Conservation (phyloP, 108 stramenopile genomes). For the Nitzschia sp. region DNA sequence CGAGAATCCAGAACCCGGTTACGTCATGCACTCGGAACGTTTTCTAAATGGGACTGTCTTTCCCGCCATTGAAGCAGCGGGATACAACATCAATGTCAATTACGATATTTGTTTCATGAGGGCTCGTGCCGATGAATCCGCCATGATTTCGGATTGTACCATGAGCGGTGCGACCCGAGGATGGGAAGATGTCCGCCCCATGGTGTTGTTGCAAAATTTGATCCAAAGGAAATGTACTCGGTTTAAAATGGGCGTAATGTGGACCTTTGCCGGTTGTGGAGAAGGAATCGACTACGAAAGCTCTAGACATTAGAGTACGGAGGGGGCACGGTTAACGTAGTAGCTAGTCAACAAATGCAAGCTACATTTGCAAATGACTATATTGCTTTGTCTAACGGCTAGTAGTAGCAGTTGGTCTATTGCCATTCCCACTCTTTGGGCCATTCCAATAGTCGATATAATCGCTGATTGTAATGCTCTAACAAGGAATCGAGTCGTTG, state of each 20-base stretch:
- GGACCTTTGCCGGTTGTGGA: slow-evolving; percentile 25
- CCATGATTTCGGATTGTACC: slow-evolving; percentile 38
- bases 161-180: slow-evolving; percentile 18
- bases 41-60: slow-evolving; percentile 42
- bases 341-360: too few relatives aligned
- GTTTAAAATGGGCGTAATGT: slow-evolving; percentile 13
- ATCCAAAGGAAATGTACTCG: slow-evolving; percentile 25
- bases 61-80: slow-evolving; percentile 33
- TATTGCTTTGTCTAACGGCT: too few relatives aligned
- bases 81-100: slow-evolving; percentile 19
- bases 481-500: too few relatives aligned
- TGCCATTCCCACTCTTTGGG: too few relatives aligned
- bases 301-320: neutral
- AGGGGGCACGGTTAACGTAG: too few relatives aligned
- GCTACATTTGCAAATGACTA: too few relatives aligned
- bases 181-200: neutral
- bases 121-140: slow-evolving; percentile 43
- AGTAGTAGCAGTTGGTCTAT: too few relatives aligned
- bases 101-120: slow-evolving; percentile 46
- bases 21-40: slow-evolving; percentile 44
- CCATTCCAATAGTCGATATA: too few relatives aligned
- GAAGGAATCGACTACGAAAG: slow-evolving; percentile 15
- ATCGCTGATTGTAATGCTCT: too few relatives aligned
- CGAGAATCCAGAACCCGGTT: slow-evolving; percentile 28
- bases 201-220: slow-evolving; percentile 19